Evolutionary conservation across 2,329 filamentous ascomycete species (phyloP).

Genomic region (Penicillium sp.): DNA sequence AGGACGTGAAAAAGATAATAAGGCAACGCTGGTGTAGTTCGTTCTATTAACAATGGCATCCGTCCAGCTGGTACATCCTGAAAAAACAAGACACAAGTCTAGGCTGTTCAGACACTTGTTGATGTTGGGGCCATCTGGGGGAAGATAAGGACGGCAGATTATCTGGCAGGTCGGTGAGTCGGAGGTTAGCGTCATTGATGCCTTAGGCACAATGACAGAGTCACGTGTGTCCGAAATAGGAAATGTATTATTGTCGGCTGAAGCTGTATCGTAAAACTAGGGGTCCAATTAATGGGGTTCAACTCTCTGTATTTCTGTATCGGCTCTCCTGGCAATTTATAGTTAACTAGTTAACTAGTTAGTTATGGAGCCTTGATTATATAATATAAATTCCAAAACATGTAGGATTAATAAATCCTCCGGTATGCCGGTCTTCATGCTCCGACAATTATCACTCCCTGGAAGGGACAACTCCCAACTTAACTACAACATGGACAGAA

Average conservation of each 20-base stretch:
- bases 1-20: background rate
- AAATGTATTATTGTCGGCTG: too few species aligned
- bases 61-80: background rate
- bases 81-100: background rate
- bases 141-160: constrained; percentile 12
- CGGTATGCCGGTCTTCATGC: too few species aligned
- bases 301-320: too few species aligned
- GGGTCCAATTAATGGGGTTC: too few species aligned
- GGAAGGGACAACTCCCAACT: background rate
- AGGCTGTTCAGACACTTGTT: background rate
- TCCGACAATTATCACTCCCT: background rate
- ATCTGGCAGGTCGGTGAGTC: constrained; percentile 15
- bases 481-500: background rate
- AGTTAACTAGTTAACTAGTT: too few species aligned
- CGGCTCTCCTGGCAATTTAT: too few species aligned
- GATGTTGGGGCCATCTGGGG: constrained; percentile 4
- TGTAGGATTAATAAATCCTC: too few species aligned
- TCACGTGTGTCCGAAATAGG: background rate
- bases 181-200: background rate
- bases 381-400: too few species aligned
- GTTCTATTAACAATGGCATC: background rate
- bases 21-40: background rate
- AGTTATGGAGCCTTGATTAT: too few species aligned
- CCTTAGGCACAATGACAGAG: constrained; percentile 2
- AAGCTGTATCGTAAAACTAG: too few species aligned